Evolutionary conservation across 176 grass and related monocot species (phyloP).

Genomic region (Raddia distichophylla): DNA sequence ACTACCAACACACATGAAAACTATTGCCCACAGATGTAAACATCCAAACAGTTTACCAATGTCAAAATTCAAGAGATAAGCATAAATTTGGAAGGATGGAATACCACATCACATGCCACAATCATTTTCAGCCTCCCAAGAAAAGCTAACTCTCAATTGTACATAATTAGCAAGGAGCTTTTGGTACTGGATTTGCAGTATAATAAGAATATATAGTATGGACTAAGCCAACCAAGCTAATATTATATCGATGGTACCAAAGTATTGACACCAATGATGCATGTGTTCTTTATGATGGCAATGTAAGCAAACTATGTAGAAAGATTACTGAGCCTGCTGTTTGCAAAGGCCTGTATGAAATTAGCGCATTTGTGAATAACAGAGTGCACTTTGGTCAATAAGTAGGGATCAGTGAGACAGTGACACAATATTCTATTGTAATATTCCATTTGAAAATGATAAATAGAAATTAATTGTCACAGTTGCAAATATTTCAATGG

Average conservation of each 20-base stretch:
- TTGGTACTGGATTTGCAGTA: slow-evolving; percentile 17
- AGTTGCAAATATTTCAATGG: not conserved
- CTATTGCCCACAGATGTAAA: slow-evolving; percentile 7
- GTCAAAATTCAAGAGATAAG: not conserved
- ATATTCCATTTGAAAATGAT: slow-evolving; percentile 7
- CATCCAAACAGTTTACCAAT: slow-evolving; percentile 26
- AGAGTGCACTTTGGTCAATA: not conserved
- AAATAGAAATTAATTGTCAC: not conserved
- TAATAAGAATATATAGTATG: slow-evolving; percentile 23
- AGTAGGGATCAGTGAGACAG: not conserved
- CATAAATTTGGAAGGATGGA: slow-evolving; percentile 17
- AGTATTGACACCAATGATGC: slow-evolving; percentile 3
- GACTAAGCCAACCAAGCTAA: slow-evolving; percentile 28
- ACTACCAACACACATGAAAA: not conserved
- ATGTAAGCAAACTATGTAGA: slow-evolving; percentile 24
- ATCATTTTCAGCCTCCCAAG: not conserved
- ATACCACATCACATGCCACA: not conserved
- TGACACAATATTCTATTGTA: not conserved
- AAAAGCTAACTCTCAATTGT: slow-evolving; percentile 19
- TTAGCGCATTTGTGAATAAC: not conserved
- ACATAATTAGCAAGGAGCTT: slow-evolving; percentile 8
- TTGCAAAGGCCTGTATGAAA: not conserved
- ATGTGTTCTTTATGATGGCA: slow-evolving; percentile 6
- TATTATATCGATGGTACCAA: not conserved
- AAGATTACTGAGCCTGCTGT: not conserved